Evolutionary conservation across 495 filamentous ascomycete species (phyloP).

Genomic region (Barbatosphaeria neglecta): DNA sequence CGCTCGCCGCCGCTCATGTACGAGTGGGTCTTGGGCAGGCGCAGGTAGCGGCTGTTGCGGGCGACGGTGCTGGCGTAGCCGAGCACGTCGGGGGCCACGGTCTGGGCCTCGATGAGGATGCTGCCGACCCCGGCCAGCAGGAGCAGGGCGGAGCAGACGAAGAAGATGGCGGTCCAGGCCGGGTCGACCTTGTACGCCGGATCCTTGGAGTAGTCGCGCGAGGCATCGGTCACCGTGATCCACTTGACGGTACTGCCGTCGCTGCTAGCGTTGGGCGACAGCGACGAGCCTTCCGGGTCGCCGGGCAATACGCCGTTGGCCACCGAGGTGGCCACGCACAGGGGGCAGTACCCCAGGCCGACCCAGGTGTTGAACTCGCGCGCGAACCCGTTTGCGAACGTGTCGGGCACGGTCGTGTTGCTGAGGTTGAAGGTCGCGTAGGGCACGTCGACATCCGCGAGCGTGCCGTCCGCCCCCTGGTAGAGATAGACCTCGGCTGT

Average conservation of each 20-base stretch:
- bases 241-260: not conserved
- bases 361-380: not conserved
- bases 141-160: not conserved
- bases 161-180: not conserved
- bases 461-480: not conserved
- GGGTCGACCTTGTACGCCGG: not conserved
- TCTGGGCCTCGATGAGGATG: not conserved
- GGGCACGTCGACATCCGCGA: not conserved
- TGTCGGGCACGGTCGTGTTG: not conserved
- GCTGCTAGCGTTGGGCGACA: not conserved
- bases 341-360: not conserved
- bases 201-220: not conserved
- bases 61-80: slow-evolving; percentile 6
- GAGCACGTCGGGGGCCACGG: slow-evolving; percentile 1
- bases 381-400: not conserved
- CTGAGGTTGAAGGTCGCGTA: not conserved
- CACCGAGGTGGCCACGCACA: not conserved
- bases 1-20: slow-evolving; percentile 5
- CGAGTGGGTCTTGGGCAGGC: slow-evolving; percentile 4
- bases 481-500: not conserved
- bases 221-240: not conserved
- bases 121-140: not conserved
- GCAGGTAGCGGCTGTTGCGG: slow-evolving; percentile 5
- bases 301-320: not conserved
- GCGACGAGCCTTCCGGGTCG: not conserved